phyloP scores from a whole-genome alignment of 2,329 filamentous ascomycete species.

The Dactylellina parvicollis region DNA sequence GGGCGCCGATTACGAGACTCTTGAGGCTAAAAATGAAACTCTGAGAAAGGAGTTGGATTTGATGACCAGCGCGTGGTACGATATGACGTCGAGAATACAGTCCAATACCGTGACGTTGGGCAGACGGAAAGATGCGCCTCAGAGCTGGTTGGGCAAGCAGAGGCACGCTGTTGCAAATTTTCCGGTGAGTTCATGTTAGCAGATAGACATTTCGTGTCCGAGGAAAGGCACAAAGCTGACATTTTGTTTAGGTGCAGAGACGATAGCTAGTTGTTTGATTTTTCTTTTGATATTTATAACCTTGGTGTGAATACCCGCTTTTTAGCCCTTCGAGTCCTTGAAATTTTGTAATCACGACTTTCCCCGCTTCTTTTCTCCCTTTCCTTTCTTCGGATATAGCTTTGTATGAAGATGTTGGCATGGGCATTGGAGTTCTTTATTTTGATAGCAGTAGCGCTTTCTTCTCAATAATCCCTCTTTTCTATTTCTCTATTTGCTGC shows the following conservation, averaged over 20 bases:
- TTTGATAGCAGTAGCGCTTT: slow-evolving; percentile 20
- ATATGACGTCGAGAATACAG: slow-evolving; percentile 79
- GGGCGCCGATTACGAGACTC: slow-evolving; percentile 57
- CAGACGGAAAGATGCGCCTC: slow-evolving; percentile 76
- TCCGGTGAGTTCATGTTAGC: slow-evolving; percentile 20
- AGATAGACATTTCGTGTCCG: not conserved
- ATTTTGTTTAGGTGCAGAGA: not conserved
- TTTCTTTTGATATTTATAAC: slow-evolving; percentile 12
- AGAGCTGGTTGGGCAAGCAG: slow-evolving; percentile 87
- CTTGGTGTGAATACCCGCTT: slow-evolving; percentile 13
- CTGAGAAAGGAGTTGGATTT: slow-evolving; percentile 80
- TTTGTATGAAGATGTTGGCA: slow-evolving; percentile 37
- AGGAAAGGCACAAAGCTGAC: not conserved
- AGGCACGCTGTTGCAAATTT: slow-evolving; percentile 61
- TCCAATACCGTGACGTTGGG: slow-evolving; percentile 84
- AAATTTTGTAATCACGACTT: too few relatives aligned
- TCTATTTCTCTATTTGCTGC: not conserved
- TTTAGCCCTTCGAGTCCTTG: not conserved
- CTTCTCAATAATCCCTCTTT: not conserved
- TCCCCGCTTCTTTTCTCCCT: not conserved
- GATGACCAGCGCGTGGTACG: slow-evolving; percentile 86
- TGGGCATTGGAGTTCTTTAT: slow-evolving; percentile 55
- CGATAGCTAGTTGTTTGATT: not conserved
- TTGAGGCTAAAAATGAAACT: slow-evolving; percentile 67
- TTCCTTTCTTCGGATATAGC: not conserved